Percentiles rank a stretch among this genome's conserved stretches.
Evolutionary conservation across 2,329 filamentous ascomycete species (phyloP).

Genomic region (Stagonosporopsis tanaceti): DNA sequence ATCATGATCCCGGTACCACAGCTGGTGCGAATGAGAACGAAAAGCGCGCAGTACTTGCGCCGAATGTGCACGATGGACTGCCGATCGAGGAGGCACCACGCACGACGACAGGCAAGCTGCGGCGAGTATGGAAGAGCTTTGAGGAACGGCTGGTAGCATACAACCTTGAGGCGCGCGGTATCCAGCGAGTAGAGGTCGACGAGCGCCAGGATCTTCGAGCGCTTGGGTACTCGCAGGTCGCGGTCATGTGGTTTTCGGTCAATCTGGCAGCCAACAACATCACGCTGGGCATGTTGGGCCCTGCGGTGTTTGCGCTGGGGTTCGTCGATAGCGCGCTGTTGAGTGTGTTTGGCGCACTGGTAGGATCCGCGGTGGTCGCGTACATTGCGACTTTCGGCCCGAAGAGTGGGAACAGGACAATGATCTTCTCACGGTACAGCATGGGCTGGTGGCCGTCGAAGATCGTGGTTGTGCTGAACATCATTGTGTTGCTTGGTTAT

Average conservation of each 20-base stretch:
- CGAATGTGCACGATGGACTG: slow-evolving; percentile 29
- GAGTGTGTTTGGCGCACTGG: slow-evolving; percentile 64
- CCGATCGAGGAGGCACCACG: slow-evolving; percentile 25
- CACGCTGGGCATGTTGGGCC: slow-evolving; percentile 69
- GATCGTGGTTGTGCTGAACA: slow-evolving; percentile 68
- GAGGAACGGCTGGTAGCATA: slow-evolving; percentile 57
- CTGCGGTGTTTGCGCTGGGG: slow-evolving; percentile 64
- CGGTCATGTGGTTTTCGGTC: slow-evolving; percentile 68
- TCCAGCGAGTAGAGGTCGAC: slow-evolving; percentile 63
- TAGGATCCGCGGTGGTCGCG: slow-evolving; percentile 63
- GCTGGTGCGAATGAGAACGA: slow-evolving; percentile 36
- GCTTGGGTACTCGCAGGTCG: slow-evolving; percentile 64
- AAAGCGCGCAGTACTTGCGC: slow-evolving; percentile 32
- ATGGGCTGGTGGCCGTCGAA: slow-evolving; percentile 74
- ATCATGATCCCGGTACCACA: slow-evolving; percentile 8
- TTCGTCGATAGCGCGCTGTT: slow-evolving; percentile 65
- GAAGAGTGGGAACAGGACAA: slow-evolving; percentile 67
- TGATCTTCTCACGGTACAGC: slow-evolving; percentile 66
- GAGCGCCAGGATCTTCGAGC: slow-evolving; percentile 62
- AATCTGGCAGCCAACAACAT: slow-evolving; percentile 71
- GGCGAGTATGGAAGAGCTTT: slow-evolving; percentile 41
- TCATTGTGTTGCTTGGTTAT: slow-evolving; percentile 70
- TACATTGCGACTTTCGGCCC: slow-evolving; percentile 71
- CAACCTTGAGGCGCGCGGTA: slow-evolving; percentile 67
- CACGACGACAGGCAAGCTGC: slow-evolving; percentile 22